Evolutionary conservation across 352 stramenopile genomes (phyloP).

Genomic region (Phytophthora macrochlamydospora): DNA sequence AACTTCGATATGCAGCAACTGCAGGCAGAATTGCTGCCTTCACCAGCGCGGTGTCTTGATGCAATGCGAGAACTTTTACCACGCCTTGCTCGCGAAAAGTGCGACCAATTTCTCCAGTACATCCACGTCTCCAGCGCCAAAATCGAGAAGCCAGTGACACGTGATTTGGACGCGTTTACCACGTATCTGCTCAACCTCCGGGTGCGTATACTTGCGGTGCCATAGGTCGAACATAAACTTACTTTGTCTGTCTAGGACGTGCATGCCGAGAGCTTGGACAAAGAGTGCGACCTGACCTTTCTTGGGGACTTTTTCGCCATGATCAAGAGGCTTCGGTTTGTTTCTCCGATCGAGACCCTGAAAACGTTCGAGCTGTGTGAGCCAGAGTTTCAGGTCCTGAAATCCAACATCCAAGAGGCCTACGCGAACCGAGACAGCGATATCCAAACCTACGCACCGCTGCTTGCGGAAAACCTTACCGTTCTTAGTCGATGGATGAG

Average conservation of each 20-base stretch:
- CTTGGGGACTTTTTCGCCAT: constrained; percentile 49
- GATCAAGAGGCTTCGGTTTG: constrained; percentile 40
- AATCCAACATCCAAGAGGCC: constrained; percentile 35
- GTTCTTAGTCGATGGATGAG: constrained; percentile 18
- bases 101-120: constrained; percentile 50
- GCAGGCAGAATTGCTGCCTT: constrained; percentile 44
- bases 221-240: background rate
- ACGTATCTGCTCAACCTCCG: constrained; percentile 60
- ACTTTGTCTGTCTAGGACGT: constrained; percentile 38
- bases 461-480: constrained; percentile 25
- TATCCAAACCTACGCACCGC: constrained; percentile 30
- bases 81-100: constrained; percentile 47
- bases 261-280: constrained; percentile 48
- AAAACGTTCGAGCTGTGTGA: constrained; percentile 46
- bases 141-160: constrained; percentile 50
- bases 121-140: constrained; percentile 39
- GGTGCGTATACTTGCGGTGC: constrained; percentile 16
- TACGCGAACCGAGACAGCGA: constrained; percentile 35
- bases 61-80: constrained; percentile 47
- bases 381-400: constrained; percentile 51
- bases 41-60: constrained; percentile 44
- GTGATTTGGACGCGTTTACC: constrained; percentile 45
- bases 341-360: constrained; percentile 26
- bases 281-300: constrained; percentile 55
- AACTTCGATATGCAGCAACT: constrained; percentile 48